A percentile compares a stretch with the other conserved stretches of the same genome.
These are phyloP conservation scores for Didymella lethalis DNA, from an alignment of 2,329 filamentous ascomycete species.

Conservation along the genomic window DNA sequence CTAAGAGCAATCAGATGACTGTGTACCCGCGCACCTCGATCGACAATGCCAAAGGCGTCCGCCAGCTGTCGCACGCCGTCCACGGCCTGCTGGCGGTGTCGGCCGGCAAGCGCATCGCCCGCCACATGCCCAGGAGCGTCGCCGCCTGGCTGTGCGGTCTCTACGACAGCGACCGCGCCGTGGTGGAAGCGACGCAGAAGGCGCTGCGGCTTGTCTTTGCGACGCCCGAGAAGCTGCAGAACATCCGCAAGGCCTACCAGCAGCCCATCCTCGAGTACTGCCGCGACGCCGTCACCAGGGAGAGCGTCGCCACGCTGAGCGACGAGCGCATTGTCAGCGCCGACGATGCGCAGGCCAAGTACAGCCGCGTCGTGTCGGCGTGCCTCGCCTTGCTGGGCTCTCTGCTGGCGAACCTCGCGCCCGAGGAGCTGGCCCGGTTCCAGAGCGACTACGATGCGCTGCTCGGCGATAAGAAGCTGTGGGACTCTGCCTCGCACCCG, in stretches of 20 bases:
- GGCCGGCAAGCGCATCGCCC: slow-evolving; percentile 82
- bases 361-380: slow-evolving; percentile 76
- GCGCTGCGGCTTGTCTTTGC: slow-evolving; percentile 78
- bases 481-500: slow-evolving; percentile 64
- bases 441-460: slow-evolving; percentile 70
- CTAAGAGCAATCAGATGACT: slow-evolving; percentile 66
- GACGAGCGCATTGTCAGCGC: slow-evolving; percentile 84
- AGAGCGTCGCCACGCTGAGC: slow-evolving; percentile 82
- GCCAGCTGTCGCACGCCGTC: slow-evolving; percentile 81
- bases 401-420: slow-evolving; percentile 56
- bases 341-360: slow-evolving; percentile 88
- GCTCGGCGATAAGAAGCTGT: slow-evolving; percentile 68
- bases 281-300: slow-evolving; percentile 75
- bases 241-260: slow-evolving; percentile 85
- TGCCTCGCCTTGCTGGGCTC: slow-evolving; percentile 64
- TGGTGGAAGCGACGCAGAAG: slow-evolving; percentile 77
- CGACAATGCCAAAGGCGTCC: slow-evolving; percentile 85
- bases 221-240: slow-evolving; percentile 77
- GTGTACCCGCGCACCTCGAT: slow-evolving; percentile 90
- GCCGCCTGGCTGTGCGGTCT: slow-evolving; percentile 91
- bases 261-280: slow-evolving; percentile 82
- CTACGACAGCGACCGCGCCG: slow-evolving; percentile 83
- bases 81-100: slow-evolving; percentile 69
- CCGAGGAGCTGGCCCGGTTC: slow-evolving; percentile 66
- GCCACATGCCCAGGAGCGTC: slow-evolving; percentile 76